phyloP scores from a whole-genome alignment of 345 rosid species.

The Eucalyptus shirleyi region DNA sequence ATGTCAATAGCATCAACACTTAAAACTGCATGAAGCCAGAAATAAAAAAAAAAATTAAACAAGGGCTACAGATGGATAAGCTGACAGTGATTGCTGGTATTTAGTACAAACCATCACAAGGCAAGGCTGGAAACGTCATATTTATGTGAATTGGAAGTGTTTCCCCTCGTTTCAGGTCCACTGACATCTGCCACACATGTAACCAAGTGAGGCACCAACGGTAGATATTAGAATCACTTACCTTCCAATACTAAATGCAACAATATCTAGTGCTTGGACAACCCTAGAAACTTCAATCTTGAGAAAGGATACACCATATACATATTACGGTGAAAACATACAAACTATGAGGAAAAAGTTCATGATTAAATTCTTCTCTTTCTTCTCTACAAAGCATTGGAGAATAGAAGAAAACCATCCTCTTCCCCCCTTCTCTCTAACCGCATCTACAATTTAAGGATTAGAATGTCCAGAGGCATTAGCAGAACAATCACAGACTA shows the following conservation, averaged over 20 bases:
- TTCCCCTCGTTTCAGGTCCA: conserved; percentile 95
- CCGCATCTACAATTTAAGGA: neutral
- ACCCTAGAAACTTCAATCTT: neutral
- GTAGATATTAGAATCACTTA: neutral
- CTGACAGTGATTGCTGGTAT: neutral
- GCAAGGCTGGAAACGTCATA: conserved; percentile 82
- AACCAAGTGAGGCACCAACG: neutral
- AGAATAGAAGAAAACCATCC: neutral
- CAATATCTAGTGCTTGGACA: neutral
- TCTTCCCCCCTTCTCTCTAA: neutral
- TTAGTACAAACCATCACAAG: conserved; percentile 67
- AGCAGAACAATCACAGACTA: neutral
- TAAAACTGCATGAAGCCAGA: conserved; percentile 36
- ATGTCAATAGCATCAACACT: conserved; percentile 98
- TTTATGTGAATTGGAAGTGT: conserved; percentile 87
- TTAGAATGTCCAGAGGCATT: neutral
- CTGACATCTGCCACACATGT: conserved; percentile 65
- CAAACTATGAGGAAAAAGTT: neutral
- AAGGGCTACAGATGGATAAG: neutral
- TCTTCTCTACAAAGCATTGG: neutral
- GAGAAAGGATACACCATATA: neutral
- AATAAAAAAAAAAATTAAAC: neutral
- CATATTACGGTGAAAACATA: neutral
- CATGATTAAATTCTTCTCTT: neutral
- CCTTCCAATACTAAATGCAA: neutral